Conservation (phyloP, 2,329 filamentous ascomycete species). For the Hymenoscyphus salicellus region DNA sequence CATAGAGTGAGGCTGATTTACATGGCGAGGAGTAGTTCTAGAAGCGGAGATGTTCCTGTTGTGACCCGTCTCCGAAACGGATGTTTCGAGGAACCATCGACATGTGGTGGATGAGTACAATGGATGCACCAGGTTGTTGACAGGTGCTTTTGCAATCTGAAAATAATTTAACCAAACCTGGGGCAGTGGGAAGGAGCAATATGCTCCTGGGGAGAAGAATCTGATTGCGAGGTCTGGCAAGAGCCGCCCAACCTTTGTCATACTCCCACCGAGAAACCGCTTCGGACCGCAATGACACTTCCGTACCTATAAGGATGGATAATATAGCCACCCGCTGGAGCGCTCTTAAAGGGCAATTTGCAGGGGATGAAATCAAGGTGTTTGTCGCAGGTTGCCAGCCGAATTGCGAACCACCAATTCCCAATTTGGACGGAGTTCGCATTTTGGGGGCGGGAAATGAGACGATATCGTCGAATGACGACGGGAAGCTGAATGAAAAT, state of each 20-base stretch:
- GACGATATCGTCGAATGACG: not conserved
- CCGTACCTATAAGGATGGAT: not conserved
- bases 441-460: not conserved
- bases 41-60: not conserved
- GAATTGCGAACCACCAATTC: not conserved
- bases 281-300: not conserved
- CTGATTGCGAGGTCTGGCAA: not conserved
- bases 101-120: not conserved
- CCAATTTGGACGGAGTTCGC: not conserved
- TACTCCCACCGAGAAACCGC: not conserved
- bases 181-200: not conserved
- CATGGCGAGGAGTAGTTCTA: not conserved
- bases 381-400: not conserved
- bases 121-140: not conserved
- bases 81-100: not conserved
- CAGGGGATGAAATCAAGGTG: not conserved
- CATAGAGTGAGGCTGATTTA: conserved; percentile 1
- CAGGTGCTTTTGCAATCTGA: not conserved
- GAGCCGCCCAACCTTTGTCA: not conserved
- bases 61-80: not conserved
- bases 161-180: not conserved
- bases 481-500: no score
- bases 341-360: not conserved
- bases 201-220: not conserved
- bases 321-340: not conserved